phyloP scores from a whole-genome alignment of 306 rosid genomes.

The Mimosa bimucronata region DNA sequence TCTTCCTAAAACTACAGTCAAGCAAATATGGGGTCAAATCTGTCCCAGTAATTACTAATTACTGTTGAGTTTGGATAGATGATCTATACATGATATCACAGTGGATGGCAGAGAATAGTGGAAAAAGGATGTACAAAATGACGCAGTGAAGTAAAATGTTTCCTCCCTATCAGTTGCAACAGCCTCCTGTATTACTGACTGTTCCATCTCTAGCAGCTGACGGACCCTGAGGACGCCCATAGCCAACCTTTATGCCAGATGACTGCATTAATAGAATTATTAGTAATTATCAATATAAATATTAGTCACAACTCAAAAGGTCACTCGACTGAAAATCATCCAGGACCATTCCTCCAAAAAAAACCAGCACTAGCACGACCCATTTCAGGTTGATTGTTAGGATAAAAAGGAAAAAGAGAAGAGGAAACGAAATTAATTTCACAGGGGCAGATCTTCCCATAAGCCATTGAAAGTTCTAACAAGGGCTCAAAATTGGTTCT shows the following conservation, averaged over 20 bases:
- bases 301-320: background rate
- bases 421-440: background rate
- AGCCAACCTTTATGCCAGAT: constrained; percentile 72
- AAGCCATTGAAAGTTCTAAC: constrained; percentile 1
- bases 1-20: background rate
- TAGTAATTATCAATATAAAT: background rate
- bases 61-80: background rate
- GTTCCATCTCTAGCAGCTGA: constrained; percentile 64
- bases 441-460: background rate
- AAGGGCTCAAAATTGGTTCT: background rate
- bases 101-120: constrained; percentile 6
- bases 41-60: background rate
- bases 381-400: background rate
- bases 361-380: background rate
- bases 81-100: constrained; percentile 42
- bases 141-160: constrained; percentile 2
- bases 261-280: constrained; percentile 47
- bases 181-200: constrained; percentile 54
- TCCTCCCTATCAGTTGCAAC: constrained; percentile 51
- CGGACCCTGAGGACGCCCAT: constrained; percentile 64
- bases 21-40: background rate
- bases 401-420: background rate
- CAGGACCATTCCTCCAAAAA: background rate
- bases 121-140: constrained; percentile 27
- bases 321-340: background rate